Percentiles rank a stretch among this genome's conserved stretches.
phyloP scores from a whole-genome alignment of 2,329 filamentous ascomycete species.

The Ophiostoma triangulosporum region DNA sequence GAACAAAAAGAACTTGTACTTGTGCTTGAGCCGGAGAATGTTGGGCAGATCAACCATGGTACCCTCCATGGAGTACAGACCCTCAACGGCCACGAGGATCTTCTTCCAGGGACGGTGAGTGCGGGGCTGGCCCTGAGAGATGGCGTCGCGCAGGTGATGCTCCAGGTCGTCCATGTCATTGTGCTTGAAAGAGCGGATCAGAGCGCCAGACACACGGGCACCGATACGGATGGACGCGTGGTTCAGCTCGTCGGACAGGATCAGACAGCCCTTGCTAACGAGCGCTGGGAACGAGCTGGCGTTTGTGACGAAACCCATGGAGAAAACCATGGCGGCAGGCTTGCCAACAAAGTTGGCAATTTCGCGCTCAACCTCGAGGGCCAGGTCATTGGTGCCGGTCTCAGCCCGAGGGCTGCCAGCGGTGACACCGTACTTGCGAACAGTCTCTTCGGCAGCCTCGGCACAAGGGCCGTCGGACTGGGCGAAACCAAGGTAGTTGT shows the following conservation, averaged over 20 bases:
- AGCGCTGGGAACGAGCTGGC: constrained; percentile 84
- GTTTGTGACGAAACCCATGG: constrained; percentile 98
- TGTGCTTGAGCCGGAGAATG: constrained; percentile 72
- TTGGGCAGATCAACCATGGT: constrained; percentile 97
- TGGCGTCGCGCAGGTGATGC: constrained; percentile 72
- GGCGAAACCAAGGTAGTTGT: constrained; percentile 97
- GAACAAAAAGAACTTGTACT: constrained; percentile 95
- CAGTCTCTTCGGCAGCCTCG: constrained; percentile 74
- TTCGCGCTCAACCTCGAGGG: constrained; percentile 77
- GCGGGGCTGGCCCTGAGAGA: constrained; percentile 90
- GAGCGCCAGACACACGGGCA: constrained; percentile 82
- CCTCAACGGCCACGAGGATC: constrained; percentile 91
- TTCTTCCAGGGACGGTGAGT: constrained; percentile 99
- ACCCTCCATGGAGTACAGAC: constrained; percentile 98
- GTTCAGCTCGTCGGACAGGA: constrained; percentile 95
- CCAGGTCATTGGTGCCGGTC: constrained; percentile 74
- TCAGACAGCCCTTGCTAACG: constrained; percentile 80
- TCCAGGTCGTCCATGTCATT: constrained; percentile 90
- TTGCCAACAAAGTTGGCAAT: constrained; percentile 90
- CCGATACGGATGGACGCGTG: constrained; percentile 96
- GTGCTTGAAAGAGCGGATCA: constrained; percentile 94
- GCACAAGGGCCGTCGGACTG: constrained; percentile 96
- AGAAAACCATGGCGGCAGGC: constrained; percentile 89
- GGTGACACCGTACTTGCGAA: constrained; percentile 75
- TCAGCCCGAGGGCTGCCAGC: constrained; percentile 72